Percentiles rank a stretch among this genome's conserved stretches.
These are phyloP conservation scores for Phoma herbarum DNA, from an alignment of 2,329 filamentous ascomycete species.

Conservation along the genomic window DNA sequence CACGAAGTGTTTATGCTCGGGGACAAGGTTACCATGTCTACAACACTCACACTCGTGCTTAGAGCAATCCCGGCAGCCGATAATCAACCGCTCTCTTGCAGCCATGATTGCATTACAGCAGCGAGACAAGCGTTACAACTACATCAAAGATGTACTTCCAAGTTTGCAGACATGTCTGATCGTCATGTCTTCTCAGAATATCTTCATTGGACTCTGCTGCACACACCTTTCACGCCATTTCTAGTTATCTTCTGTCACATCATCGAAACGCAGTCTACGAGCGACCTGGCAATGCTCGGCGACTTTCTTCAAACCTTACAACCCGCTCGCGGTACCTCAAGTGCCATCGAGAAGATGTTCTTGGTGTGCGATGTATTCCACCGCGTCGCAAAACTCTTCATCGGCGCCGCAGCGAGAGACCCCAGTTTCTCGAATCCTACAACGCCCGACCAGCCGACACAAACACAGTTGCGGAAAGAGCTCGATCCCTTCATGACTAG, in stretches of 20 bases:
- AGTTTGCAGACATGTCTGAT: constrained; percentile 16
- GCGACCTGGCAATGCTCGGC: constrained; percentile 15
- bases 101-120: constrained; percentile 39
- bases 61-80: constrained; percentile 37
- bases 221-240: constrained; percentile 32
- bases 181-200: constrained; percentile 35
- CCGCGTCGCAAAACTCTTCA: constrained; percentile 21
- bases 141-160: constrained; percentile 35
- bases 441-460: constrained; percentile 11
- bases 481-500: constrained; percentile 25
- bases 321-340: constrained; percentile 19
- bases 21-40: constrained; percentile 50
- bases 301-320: constrained; percentile 17
- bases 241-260: constrained; percentile 48
- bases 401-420: constrained; percentile 13
- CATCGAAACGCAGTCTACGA: constrained; percentile 42
- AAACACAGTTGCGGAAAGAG: constrained; percentile 18
- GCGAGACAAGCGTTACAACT: constrained; percentile 49
- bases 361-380: constrained; percentile 22
- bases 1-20: constrained; percentile 34
- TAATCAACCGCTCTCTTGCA: constrained; percentile 29
- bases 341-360: constrained; percentile 22
- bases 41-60: constrained; percentile 49
- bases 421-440: constrained; percentile 12
- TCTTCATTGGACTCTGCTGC: constrained; percentile 34